phyloP scores from a whole-genome alignment of 2,329 filamentous ascomycete species.

The Penicillium sp. region DNA sequence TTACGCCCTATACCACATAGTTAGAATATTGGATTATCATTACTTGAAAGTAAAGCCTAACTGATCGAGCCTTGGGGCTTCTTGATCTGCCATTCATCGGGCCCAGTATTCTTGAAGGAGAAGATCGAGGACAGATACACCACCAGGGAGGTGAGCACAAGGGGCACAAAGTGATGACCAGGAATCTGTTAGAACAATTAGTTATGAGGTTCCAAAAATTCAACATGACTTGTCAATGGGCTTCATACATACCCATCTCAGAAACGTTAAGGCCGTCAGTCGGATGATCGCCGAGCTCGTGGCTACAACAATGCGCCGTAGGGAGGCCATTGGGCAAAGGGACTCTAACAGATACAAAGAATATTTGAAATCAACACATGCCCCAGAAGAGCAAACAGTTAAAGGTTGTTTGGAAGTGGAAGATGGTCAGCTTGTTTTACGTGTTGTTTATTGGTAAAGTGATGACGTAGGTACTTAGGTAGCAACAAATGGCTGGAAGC shows the following conservation, averaged over 20 bases:
- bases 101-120: slow-evolving; percentile 11
- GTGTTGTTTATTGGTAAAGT: slow-evolving; percentile 1
- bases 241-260: slow-evolving; percentile 46
- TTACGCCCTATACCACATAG: neutral
- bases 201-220: neutral
- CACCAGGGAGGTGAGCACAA: slow-evolving; percentile 43
- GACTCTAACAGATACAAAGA: slow-evolving; percentile 3
- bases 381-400: neutral
- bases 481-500: no score
- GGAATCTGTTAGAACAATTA: slow-evolving; percentile 35
- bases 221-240: neutral
- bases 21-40: neutral
- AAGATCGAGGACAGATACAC: slow-evolving; percentile 47
- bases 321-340: slow-evolving; percentile 30
- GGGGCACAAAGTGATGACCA: slow-evolving; percentile 36
- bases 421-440: neutral
- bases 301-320: slow-evolving; percentile 33
- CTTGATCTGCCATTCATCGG: neutral
- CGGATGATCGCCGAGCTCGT: slow-evolving; percentile 40
- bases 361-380: neutral
- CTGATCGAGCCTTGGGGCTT: slow-evolving; percentile 8
- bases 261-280: slow-evolving; percentile 40
- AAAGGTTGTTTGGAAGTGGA: neutral
- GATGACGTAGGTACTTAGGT: slow-evolving; percentile 5
- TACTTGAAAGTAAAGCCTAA: neutral